A percentile compares a stretch with the other conserved stretches of the same genome.
These are phyloP conservation scores for Yarrowia porcina DNA, from an alignment of 805 yeast species.

Conservation along the genomic window DNA sequence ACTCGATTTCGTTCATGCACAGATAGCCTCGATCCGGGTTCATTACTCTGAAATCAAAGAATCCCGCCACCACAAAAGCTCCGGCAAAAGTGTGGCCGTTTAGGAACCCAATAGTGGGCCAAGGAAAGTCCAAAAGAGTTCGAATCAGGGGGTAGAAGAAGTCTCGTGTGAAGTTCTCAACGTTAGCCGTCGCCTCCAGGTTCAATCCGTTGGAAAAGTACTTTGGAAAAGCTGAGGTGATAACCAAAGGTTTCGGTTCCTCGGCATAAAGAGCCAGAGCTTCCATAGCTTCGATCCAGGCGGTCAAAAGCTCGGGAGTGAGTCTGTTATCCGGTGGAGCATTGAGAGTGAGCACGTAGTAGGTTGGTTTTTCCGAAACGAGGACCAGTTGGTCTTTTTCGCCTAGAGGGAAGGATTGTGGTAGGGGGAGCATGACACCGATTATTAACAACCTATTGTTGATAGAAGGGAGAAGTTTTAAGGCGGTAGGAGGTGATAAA, in stretches of 20 bases:
- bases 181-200: constrained; percentile 37
- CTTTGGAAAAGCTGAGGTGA: constrained; percentile 39
- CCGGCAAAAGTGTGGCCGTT: constrained; percentile 45
- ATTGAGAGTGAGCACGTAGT: constrained; percentile 37
- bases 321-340: constrained; percentile 41
- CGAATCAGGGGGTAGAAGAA: constrained; percentile 37
- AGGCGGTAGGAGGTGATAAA: too few relatives aligned
- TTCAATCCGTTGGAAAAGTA: constrained; percentile 43
- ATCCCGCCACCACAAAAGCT: constrained; percentile 40
- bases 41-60: constrained; percentile 43
- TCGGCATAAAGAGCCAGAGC: constrained; percentile 33
- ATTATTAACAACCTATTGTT: too few relatives aligned
- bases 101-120: constrained; percentile 42
- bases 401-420: neutral
- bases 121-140: constrained; percentile 40
- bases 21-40: constrained; percentile 40
- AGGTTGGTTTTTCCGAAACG: constrained; percentile 24
- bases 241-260: constrained; percentile 38
- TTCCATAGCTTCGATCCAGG: constrained; percentile 38
- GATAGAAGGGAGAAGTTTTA: neutral
- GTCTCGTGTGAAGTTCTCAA: constrained; percentile 38
- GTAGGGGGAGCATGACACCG: too few relatives aligned
- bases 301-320: constrained; percentile 37
- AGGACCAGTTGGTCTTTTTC: neutral
- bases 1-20: constrained; percentile 42